Percentiles rank a stretch among this genome's conserved stretches.
phyloP scores from a whole-genome alignment of 2,329 filamentous ascomycete genomes.

The Onygenales sp. region DNA sequence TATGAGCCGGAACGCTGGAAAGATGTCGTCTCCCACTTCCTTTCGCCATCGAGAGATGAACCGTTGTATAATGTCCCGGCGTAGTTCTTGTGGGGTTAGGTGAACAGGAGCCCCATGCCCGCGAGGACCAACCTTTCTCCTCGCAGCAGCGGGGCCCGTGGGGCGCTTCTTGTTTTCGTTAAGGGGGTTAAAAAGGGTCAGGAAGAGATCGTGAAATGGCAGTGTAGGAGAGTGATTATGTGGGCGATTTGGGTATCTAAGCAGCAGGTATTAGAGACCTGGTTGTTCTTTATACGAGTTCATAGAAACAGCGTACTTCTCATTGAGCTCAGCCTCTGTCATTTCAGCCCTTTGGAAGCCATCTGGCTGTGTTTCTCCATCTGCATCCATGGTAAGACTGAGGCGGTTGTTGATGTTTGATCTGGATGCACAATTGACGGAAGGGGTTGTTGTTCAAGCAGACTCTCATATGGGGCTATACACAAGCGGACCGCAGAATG shows the following conservation, averaged over 20 bases:
- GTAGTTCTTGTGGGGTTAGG: conserved; percentile 64
- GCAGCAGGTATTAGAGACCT: background rate
- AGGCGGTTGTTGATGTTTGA: background rate
- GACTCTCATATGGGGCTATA: background rate
- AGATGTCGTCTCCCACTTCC: conserved; percentile 86
- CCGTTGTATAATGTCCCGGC: conserved; percentile 69
- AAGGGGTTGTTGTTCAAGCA: background rate
- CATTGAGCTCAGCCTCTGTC: conserved; percentile 39
- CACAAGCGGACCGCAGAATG: too few relatives aligned
- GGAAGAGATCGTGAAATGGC: conserved; percentile 70
- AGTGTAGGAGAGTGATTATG: conserved; percentile 70
- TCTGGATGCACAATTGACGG: background rate
- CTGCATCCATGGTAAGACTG: background rate
- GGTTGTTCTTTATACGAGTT: background rate
- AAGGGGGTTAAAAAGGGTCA: conserved; percentile 70
- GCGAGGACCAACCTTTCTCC: conserved; percentile 51
- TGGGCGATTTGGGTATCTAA: conserved; percentile 71
- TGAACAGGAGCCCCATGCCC: conserved; percentile 34
- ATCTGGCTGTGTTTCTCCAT: background rate
- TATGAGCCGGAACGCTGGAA: conserved; percentile 83
- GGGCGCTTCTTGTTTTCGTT: conserved; percentile 68
- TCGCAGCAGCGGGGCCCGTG: conserved; percentile 43
- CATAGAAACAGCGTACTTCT: conserved; percentile 31
- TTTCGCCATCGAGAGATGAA: conserved; percentile 83
- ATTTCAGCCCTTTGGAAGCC: background rate